Evolutionary conservation across 257 asterid genomes (phyloP).

Genomic region (Craterostigma plantagineum): DNA sequence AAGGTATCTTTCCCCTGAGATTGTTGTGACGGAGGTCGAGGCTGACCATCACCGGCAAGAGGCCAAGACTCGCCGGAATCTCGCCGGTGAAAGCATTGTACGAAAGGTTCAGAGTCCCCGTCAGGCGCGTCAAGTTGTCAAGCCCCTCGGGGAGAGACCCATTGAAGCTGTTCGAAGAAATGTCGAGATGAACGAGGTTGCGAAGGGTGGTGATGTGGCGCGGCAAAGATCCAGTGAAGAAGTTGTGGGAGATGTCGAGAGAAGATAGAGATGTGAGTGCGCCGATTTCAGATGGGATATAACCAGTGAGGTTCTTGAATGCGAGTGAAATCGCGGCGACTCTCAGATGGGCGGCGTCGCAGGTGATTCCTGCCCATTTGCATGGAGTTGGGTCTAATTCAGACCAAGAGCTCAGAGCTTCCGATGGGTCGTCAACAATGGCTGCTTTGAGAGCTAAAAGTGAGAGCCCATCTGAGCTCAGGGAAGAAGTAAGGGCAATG

Average conservation of each 20-base stretch:
- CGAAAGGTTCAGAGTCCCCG: slow-evolving; percentile 72
- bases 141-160: slow-evolving; percentile 54
- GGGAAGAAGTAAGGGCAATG: slow-evolving; percentile 21
- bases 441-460: slow-evolving; percentile 84
- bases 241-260: slow-evolving; percentile 64
- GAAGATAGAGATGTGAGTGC: slow-evolving; percentile 39
- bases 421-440: slow-evolving; percentile 40
- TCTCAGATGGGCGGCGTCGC: slow-evolving; percentile 27
- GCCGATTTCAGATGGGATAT: slow-evolving; percentile 82
- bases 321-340: slow-evolving; percentile 54
- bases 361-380: slow-evolving; percentile 63
- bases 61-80: slow-evolving; percentile 60
- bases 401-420: slow-evolving; percentile 52
- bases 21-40: slow-evolving; percentile 60
- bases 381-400: slow-evolving; percentile 64
- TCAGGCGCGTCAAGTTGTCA: slow-evolving; percentile 29
- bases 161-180: slow-evolving; percentile 55
- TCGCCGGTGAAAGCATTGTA: slow-evolving; percentile 59
- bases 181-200: slow-evolving; percentile 46
- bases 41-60: slow-evolving; percentile 61
- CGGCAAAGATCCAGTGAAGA: slow-evolving; percentile 59
- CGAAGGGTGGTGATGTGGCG: slow-evolving; percentile 36
- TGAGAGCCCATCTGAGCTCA: slow-evolving; percentile 68
- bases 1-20: slow-evolving; percentile 72
- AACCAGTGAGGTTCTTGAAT: slow-evolving; percentile 51